Conservation (phyloP, 352 stramenopile genomes). For the Globisporangium orthogonon region DNA sequence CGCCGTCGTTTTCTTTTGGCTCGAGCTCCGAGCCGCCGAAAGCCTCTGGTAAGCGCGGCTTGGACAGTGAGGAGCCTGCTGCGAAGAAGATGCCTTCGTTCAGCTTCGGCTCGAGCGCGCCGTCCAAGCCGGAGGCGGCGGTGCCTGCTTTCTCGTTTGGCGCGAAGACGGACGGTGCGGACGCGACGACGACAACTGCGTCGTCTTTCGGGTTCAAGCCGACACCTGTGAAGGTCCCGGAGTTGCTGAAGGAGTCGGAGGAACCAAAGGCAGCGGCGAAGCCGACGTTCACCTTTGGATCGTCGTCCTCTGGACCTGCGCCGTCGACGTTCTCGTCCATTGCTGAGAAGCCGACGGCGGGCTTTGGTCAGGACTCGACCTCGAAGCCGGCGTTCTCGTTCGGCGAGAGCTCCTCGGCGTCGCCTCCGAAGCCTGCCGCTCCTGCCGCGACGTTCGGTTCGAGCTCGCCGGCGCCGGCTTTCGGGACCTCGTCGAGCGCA, state of each 20-base stretch:
- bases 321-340: conserved; percentile 8
- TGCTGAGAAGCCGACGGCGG: conserved; percentile 16
- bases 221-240: neutral
- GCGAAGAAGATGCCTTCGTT: conserved; percentile 11
- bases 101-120: conserved; percentile 15
- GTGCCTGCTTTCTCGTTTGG: conserved; percentile 23
- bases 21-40: neutral
- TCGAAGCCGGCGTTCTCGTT: conserved; percentile 17
- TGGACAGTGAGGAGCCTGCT: conserved; percentile 6
- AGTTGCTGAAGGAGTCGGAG: neutral
- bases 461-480: conserved; percentile 11
- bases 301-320: conserved; percentile 12
- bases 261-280: conserved; percentile 9
- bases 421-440: conserved; percentile 1
- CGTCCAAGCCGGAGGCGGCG: conserved; percentile 13
- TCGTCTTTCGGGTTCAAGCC: conserved; percentile 14
- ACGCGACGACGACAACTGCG: conserved; percentile 14
- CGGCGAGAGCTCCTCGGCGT: conserved; percentile 3
- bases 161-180: conserved; percentile 11
- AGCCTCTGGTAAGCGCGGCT: neutral
- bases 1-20: conserved; percentile 9
- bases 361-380: conserved; percentile 17
- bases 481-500: conserved; percentile 3
- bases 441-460: conserved; percentile 9
- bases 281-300: conserved; percentile 38